Evolutionary conservation across 2,329 filamentous ascomycete genomes (phyloP).

Genomic region (Alternaria infectoria): DNA sequence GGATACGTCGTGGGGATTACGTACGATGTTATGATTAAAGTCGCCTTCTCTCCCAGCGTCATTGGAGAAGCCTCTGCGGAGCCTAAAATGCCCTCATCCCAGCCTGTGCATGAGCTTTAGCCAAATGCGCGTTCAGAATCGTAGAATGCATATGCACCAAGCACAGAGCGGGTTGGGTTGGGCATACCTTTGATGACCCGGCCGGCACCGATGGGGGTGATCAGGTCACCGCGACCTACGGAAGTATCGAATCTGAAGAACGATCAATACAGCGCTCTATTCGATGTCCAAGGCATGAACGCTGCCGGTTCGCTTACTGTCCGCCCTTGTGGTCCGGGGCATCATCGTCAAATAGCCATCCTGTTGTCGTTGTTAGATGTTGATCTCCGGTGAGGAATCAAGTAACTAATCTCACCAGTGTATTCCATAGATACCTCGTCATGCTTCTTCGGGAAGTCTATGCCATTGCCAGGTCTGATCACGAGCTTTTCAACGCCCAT

Average conservation of each 20-base stretch:
- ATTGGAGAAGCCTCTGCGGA: constrained; percentile 61
- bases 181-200: constrained; percentile 81
- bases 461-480: constrained; percentile 66
- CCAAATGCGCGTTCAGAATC: constrained; percentile 11
- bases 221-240: constrained; percentile 76
- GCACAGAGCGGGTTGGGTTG: background rate
- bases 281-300: background rate
- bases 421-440: constrained; percentile 88
- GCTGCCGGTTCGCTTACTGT: constrained; percentile 63
- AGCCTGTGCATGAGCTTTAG: constrained; percentile 48
- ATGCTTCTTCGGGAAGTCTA: constrained; percentile 66
- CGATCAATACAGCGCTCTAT: constrained; percentile 14
- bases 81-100: constrained; percentile 71
- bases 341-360: constrained; percentile 75
- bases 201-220: constrained; percentile 79
- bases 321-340: constrained; percentile 69
- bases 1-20: constrained; percentile 31
- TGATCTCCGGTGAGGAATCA: background rate
- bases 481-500: constrained; percentile 72
- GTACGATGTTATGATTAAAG: constrained; percentile 79
- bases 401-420: constrained; percentile 59
- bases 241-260: constrained; percentile 84
- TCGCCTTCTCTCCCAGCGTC: constrained; percentile 89
- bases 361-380: constrained; percentile 25
- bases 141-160: constrained; percentile 6